Percentiles rank a stretch among this genome's conserved stretches.
Evolutionary conservation across 305 asterid genomes (phyloP).

Genomic region (Fraxinus ornus): DNA sequence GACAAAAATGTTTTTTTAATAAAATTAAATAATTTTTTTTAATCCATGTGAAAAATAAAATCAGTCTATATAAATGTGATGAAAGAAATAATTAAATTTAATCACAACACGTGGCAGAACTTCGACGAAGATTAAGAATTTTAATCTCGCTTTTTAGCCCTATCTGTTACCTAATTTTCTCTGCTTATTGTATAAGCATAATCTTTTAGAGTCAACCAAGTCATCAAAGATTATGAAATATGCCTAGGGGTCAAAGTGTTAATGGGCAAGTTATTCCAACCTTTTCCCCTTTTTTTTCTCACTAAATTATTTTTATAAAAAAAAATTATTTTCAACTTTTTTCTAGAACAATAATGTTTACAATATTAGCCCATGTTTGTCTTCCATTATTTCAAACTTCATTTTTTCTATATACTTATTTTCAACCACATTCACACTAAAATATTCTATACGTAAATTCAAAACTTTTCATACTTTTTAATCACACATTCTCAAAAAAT

Average conservation of each 20-base stretch:
- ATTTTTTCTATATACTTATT: no score
- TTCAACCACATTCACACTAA: no score
- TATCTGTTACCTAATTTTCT: conserved; percentile 8
- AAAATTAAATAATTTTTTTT: no score
- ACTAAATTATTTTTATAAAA: background rate
- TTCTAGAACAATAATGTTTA: background rate
- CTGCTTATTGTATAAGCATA: conserved; percentile 27
- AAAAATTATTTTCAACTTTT: background rate
- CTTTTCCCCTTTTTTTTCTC: background rate
- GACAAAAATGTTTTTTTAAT: no score
- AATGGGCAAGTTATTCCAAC: conserved; percentile 7
- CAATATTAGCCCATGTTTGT: background rate
- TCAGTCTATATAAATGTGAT: no score
- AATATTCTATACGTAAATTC: no score
- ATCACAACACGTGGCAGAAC: background rate
- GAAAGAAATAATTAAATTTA: background rate
- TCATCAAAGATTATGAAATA: conserved; percentile 33
- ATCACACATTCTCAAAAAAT: no score
- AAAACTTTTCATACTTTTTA: no score
- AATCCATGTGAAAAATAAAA: no score
- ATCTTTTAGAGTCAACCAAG: conserved; percentile 45
- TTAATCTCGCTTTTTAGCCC: background rate
- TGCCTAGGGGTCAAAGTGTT: conserved; percentile 26
- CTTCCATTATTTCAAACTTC: no score
- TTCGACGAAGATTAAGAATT: conserved; percentile 13